Evolutionary conservation across 441 rosid species (phyloP).

Genomic region (Metrosideros polymorpha): DNA sequence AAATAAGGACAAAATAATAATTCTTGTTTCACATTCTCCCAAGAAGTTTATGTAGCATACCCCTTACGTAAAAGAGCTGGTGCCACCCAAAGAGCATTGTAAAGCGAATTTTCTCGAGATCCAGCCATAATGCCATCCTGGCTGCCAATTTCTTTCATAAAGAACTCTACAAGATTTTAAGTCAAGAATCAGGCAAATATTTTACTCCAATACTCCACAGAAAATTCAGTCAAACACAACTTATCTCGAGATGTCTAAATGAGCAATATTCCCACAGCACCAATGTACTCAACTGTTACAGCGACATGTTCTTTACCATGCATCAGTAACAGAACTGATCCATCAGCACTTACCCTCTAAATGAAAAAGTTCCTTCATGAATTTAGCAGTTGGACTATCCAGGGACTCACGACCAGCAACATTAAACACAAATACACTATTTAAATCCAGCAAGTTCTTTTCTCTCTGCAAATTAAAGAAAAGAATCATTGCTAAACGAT

Average conservation of each 20-base stretch:
- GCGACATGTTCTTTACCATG: not conserved
- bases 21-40: too few species aligned
- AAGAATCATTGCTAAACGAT: not conserved
- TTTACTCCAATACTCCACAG: not conserved
- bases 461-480: constrained; percentile 52
- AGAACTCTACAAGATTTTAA: constrained; percentile 45
- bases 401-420: constrained; percentile 59
- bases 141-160: constrained; percentile 68
- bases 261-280: too few species aligned
- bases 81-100: constrained; percentile 94
- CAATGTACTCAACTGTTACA: too few species aligned
- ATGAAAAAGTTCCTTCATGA: constrained; percentile 61
- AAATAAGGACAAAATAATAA: too few species aligned
- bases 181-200: not conserved
- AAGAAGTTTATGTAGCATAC: too few species aligned
- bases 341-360: constrained; percentile 44
- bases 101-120: too few species aligned
- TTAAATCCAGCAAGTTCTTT: constrained; percentile 66
- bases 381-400: constrained; percentile 77
- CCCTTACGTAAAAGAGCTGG: too few species aligned
- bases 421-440: constrained; percentile 67
- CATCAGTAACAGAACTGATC: not conserved
- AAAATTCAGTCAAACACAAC: not conserved
- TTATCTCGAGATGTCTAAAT: not conserved
- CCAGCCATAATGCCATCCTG: constrained; percentile 65